phyloP scores from a whole-genome alignment of 768 basidiomycete species.

The Calocybe cyanea region DNA sequence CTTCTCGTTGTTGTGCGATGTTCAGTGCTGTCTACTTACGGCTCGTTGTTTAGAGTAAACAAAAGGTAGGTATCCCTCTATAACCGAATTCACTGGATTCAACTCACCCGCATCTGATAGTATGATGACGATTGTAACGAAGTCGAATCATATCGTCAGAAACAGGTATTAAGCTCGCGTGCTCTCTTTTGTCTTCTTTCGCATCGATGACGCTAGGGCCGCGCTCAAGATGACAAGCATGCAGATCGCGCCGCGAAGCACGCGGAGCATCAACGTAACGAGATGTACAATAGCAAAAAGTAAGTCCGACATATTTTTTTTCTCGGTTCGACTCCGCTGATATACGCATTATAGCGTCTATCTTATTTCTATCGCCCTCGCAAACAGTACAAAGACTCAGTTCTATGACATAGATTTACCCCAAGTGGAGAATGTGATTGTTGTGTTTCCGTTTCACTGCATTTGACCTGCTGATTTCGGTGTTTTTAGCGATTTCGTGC shows the following conservation, averaged over 20 bases:
- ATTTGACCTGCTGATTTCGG: constrained; percentile 5
- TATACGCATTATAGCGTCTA: constrained; percentile 46
- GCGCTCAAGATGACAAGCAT: constrained; percentile 69
- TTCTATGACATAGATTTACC: constrained; percentile 73
- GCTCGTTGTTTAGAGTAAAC: constrained; percentile 44
- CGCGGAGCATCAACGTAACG: constrained; percentile 68
- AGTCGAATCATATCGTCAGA: constrained; percentile 70
- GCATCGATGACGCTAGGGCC: constrained; percentile 38
- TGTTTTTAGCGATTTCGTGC: constrained; percentile 63
- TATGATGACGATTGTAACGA: constrained; percentile 79
- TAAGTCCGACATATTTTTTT: constrained; percentile 23
- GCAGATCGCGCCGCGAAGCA: constrained; percentile 72
- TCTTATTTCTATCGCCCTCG: constrained; percentile 63
- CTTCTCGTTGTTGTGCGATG: constrained; percentile 15
- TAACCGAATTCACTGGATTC: no score
- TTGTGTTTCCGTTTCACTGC: constrained; percentile 1
- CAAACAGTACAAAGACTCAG: constrained; percentile 66
- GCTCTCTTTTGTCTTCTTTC: constrained; percentile 6
- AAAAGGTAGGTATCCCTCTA: constrained; percentile 42
- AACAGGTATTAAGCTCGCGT: constrained; percentile 50
- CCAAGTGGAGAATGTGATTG: constrained; percentile 64
- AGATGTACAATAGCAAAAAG: constrained; percentile 86
- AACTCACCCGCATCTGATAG: constrained; percentile 29
- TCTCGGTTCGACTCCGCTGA: constrained; percentile 1
- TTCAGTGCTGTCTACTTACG: neutral